These are phyloP conservation scores for Lindgomyces ingoldianus DNA, from an alignment of 495 filamentous ascomycete genomes.

Conservation along the genomic window DNA sequence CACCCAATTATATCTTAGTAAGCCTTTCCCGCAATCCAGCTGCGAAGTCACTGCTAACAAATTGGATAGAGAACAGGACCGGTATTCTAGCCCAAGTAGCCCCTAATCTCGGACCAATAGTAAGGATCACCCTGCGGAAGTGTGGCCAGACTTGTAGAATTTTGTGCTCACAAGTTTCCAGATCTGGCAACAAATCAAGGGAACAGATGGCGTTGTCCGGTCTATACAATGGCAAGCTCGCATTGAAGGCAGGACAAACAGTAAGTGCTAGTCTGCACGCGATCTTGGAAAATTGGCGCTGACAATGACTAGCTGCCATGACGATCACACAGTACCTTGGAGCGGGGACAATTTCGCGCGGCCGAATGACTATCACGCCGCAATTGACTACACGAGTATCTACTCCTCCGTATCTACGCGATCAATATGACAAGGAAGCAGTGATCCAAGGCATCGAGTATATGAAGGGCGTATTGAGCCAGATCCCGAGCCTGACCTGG, in stretches of 20 bases:
- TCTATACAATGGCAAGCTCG: conserved; percentile 67
- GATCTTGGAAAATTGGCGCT: not conserved
- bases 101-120: conserved; percentile 64
- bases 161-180: not conserved
- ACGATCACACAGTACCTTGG: conserved; percentile 67
- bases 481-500: conserved; percentile 56
- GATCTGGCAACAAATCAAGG: conserved; percentile 59
- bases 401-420: conserved; percentile 55
- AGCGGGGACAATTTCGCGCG: conserved; percentile 59
- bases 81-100: conserved; percentile 69
- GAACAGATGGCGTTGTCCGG: conserved; percentile 62
- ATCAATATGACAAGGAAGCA: conserved; percentile 53
- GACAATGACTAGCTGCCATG: conserved; percentile 49
- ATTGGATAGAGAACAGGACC: conserved; percentile 46
- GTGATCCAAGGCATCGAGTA: conserved; percentile 58
- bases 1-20: conserved; percentile 47
- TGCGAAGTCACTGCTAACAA: not conserved
- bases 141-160: not conserved
- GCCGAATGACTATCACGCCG: conserved; percentile 60
- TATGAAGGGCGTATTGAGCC: conserved; percentile 55
- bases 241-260: conserved; percentile 51
- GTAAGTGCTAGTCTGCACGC: not conserved
- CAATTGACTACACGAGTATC: conserved; percentile 56
- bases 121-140: not conserved
- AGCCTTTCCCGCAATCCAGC: not conserved